Conservation (phyloP, 192 early-diverging fungal genomes). For the Podila minutissima region DNA sequence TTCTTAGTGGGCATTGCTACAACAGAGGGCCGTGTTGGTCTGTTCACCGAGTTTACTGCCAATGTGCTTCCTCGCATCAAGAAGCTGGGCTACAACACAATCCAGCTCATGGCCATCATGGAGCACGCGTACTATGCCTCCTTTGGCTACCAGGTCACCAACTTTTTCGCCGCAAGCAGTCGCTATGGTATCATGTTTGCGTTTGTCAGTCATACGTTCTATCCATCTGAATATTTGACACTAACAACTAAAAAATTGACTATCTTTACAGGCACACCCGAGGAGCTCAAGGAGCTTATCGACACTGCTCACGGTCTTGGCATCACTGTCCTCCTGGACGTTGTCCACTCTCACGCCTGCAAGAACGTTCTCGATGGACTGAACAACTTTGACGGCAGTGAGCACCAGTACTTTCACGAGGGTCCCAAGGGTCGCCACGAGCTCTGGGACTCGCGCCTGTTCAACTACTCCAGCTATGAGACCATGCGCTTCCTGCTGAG, state of each 20-base stretch:
- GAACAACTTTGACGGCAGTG: constrained; percentile 95
- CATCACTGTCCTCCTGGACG: constrained; percentile 88
- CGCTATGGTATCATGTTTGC: constrained; percentile 72
- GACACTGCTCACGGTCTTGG: constrained; percentile 93
- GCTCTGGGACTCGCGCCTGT: constrained; percentile 94
- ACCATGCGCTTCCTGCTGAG: constrained; percentile 93
- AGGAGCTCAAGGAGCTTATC: constrained; percentile 91
- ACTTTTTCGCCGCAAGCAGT: constrained; percentile 93
- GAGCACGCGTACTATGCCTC: constrained; percentile 99
- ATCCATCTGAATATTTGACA: too few relatives aligned
- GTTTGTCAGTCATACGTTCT: too few relatives aligned
- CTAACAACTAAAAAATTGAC: neutral
- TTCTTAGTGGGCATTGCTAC: constrained; percentile 90
- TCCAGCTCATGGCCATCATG: constrained; percentile 95
- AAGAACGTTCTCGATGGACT: constrained; percentile 96
- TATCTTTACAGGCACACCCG: constrained; percentile 70
- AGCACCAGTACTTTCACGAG: constrained; percentile 97
- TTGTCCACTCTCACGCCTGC: constrained; percentile 96
- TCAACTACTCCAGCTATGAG: constrained; percentile 96
- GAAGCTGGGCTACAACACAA: constrained; percentile 83
- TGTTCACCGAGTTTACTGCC: constrained; percentile 90
- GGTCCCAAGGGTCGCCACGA: constrained; percentile 87
- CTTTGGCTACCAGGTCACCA: constrained; percentile 98
- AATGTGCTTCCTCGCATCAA: constrained; percentile 88
- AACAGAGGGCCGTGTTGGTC: constrained; percentile 81